phyloP scores from a whole-genome alignment of 371 early-diverging fungal species.

The Chytridiales sp. region DNA sequence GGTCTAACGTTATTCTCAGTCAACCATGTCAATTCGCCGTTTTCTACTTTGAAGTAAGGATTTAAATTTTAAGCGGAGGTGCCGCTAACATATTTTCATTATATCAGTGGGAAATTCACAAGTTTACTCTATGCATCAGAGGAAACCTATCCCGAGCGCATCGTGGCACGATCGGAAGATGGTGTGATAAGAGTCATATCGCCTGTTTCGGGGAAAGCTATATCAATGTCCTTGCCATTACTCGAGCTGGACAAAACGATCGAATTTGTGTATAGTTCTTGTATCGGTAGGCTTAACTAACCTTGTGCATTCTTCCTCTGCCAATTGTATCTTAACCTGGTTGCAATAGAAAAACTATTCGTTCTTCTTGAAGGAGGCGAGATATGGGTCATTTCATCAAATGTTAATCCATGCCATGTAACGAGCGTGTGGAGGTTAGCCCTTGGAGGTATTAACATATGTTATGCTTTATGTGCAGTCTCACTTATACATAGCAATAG shows the following conservation, averaged over 20 bases:
- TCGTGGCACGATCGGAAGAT: slow-evolving; percentile 46
- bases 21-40: slow-evolving; percentile 46
- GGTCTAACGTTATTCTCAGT: slow-evolving; percentile 38
- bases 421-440: slow-evolving; percentile 41
- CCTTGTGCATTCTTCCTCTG: neutral
- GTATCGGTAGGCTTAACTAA: slow-evolving; percentile 33
- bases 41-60: slow-evolving; percentile 38
- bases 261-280: slow-evolving; percentile 36
- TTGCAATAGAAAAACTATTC: slow-evolving; percentile 10
- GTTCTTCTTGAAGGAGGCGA: slow-evolving; percentile 48
- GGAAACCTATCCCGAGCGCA: slow-evolving; percentile 20
- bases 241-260: slow-evolving; percentile 42
- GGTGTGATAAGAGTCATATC: slow-evolving; percentile 48
- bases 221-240: slow-evolving; percentile 49
- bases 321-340: neutral
- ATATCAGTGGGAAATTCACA: too few relatives aligned
- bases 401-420: slow-evolving; percentile 47
- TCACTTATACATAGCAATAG: too few relatives aligned
- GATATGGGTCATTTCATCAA: slow-evolving; percentile 48
- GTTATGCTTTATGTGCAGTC: too few relatives aligned
- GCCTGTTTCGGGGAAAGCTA: slow-evolving; percentile 43
- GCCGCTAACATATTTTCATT: too few relatives aligned
- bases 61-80: too few relatives aligned
- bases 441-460: slow-evolving; percentile 24
- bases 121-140: too few relatives aligned